A percentile compares a stretch with the other conserved stretches of the same genome.
Conservation (phyloP, 768 basidiomycete species). For the Suillus tomentosus region DNA sequence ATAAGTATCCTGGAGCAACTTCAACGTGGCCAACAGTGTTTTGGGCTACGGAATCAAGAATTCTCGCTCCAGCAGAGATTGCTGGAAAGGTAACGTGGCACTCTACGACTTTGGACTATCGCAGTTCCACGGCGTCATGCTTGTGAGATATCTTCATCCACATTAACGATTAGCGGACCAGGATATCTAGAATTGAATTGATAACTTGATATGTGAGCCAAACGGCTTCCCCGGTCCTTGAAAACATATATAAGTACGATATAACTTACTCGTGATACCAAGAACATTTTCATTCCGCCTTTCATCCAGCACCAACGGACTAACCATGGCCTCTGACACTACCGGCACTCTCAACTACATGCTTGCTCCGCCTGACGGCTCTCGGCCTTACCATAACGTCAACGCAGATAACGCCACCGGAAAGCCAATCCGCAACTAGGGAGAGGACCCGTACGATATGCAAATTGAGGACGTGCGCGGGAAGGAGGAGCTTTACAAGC, state of each 20-base stretch:
- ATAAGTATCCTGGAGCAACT: too few relatives aligned
- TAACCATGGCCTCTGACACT: slow-evolving; percentile 14
- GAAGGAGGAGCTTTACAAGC: slow-evolving; percentile 31
- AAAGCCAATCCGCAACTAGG: slow-evolving; percentile 24
- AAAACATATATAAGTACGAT: background rate
- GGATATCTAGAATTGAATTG: background rate
- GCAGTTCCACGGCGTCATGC: too few relatives aligned
- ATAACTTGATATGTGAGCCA: background rate
- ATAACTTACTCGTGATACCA: background rate
- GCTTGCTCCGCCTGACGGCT: slow-evolving; percentile 21
- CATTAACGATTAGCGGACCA: background rate
- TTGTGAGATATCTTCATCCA: background rate
- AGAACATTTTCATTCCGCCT: background rate
- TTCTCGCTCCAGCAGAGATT: too few relatives aligned
- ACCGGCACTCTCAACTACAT: slow-evolving; percentile 23
- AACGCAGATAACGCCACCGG: slow-evolving; percentile 23
- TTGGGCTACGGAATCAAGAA: too few relatives aligned
- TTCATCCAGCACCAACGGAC: background rate
- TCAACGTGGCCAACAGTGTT: too few relatives aligned
- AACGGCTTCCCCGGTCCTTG: background rate
- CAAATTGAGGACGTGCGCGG: slow-evolving; percentile 37
- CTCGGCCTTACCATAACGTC: slow-evolving; percentile 20
- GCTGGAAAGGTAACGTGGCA: too few relatives aligned
- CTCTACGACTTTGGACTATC: too few relatives aligned
- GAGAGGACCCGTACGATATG: slow-evolving; percentile 15